Evolutionary conservation across 1,284 basidiomycete species (phyloP), one percentile per base, ranked within the genome.

Genomic region (Apiotrichum veenhuisii): DNA sequence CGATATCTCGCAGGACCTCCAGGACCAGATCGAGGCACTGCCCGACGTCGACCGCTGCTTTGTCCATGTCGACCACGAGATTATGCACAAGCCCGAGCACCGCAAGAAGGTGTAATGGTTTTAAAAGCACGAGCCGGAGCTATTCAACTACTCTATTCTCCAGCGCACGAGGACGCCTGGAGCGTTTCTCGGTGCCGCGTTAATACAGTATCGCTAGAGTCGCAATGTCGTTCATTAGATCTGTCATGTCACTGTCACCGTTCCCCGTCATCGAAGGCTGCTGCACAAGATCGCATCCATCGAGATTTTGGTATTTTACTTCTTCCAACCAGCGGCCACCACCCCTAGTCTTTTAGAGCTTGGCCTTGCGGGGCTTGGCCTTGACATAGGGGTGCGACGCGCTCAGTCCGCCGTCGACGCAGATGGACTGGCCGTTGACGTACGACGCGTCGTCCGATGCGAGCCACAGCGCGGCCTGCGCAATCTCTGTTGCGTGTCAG

Each of bases 1-100:
- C 75, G 94, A 98, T 74, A 77, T 96, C 58, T 87, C 88, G 52
- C 94, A 97, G 76, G 84, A 88, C 53, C 79, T 98, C 26, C 94
- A 98, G 73, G 93, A 98, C 76, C 91, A 91, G 78, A 85, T 98
- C 50, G 95, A 98, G 74, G 84, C 85, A 22, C 79, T 98, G 41
- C 92, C 93, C 0, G 87, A 89, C 64, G 92, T 98, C 52, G 92
- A 91, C 64, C 81, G 92, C 47, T 91, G 89, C 38, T 93, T 93
- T 72, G 92, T 96, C 18, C 92, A 96, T 70, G 89, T 95, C 52
- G 92, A 96, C 76, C 88, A 96, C 68, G 92, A 96, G 78, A 87
- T 88, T 5, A 86, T 85, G 14, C 92, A 96, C 52, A 72, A 74
- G 55, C 76, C 76, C 14, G 74, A 74, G 50, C 67, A 74, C 70